Evolutionary conservation across 345 rosid genomes (phyloP).

Genomic region (Citrus cavaleriei): DNA sequence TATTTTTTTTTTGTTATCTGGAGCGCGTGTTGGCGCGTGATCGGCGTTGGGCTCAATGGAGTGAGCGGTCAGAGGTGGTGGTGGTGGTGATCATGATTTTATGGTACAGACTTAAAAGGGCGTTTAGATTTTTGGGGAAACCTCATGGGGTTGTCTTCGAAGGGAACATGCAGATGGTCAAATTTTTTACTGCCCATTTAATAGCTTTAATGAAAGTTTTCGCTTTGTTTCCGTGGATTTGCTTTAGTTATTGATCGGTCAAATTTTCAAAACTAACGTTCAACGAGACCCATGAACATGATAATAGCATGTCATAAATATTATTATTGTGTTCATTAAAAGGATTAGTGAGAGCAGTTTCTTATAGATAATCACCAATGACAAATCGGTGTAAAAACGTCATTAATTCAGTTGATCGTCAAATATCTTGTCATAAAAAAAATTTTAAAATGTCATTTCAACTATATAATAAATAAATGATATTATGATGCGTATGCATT

Average conservation of each 20-base stretch:
- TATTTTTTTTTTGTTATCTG: neutral
- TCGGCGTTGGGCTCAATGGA: conserved; percentile 18
- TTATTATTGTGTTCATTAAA: too few relatives aligned
- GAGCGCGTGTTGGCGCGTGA: conserved; percentile 8
- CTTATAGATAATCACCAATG: too few relatives aligned
- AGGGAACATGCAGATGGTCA: neutral
- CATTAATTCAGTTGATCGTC: too few relatives aligned
- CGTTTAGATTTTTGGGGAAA: neutral
- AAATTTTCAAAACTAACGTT: neutral
- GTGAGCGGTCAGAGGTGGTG: neutral
- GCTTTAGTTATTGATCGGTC: neutral
- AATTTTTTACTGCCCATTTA: conserved; percentile 1
- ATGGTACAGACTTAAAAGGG: neutral
- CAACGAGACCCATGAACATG: neutral
- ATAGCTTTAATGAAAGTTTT: neutral
- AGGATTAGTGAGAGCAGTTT: too few relatives aligned
- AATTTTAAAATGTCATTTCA: accelerated
- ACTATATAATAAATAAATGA: too few relatives aligned
- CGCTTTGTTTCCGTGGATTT: neutral
- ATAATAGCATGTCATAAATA: neutral
- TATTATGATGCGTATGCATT: accelerated
- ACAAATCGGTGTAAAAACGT: too few relatives aligned
- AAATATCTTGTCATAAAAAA: too few relatives aligned
- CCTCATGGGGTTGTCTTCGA: neutral
- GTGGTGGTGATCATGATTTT: neutral